A percentile compares a stretch with the other conserved stretches of the same genome.
Conservation (phyloP, 164 flowering plant species). For the Houttuynia cordata region DNA sequence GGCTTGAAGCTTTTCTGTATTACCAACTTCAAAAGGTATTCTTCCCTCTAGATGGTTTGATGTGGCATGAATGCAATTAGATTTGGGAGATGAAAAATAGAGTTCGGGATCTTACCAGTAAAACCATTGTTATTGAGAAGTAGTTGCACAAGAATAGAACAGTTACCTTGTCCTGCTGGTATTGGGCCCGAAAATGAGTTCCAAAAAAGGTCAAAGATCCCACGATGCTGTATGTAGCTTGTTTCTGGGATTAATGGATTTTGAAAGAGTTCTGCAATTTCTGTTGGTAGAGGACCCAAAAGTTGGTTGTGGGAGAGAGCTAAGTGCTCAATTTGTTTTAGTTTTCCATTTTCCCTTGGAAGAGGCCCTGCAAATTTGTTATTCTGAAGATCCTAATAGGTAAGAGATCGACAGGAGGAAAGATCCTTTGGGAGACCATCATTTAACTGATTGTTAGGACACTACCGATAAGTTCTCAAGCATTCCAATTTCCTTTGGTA, state of each 20-base stretch:
- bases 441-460: slow-evolving; percentile 43
- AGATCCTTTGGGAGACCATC: slow-evolving; percentile 34
- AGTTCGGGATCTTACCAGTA: too few relatives aligned
- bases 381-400: slow-evolving; percentile 59
- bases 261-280: slow-evolving; percentile 32
- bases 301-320: slow-evolving; percentile 65
- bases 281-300: slow-evolving; percentile 46
- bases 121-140: slow-evolving; percentile 34
- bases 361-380: slow-evolving; percentile 24
- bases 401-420: slow-evolving; percentile 45
- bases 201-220: slow-evolving; percentile 56
- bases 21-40: too few relatives aligned
- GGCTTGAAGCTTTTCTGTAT: too few relatives aligned
- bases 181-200: slow-evolving; percentile 47
- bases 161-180: slow-evolving; percentile 53
- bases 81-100: too few relatives aligned
- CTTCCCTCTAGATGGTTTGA: too few relatives aligned
- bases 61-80: too few relatives aligned
- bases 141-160: slow-evolving; percentile 45
- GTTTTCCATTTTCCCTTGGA: slow-evolving; percentile 13
- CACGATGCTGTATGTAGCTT: slow-evolving; percentile 62
- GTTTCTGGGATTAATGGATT: slow-evolving; percentile 46
- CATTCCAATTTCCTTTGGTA: slow-evolving; percentile 57
- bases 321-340: slow-evolving; percentile 49
- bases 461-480: slow-evolving; percentile 44